These are phyloP conservation scores for Didymella exigua DNA, from an alignment of 2,329 filamentous ascomycete genomes.

Conservation along the genomic window DNA sequence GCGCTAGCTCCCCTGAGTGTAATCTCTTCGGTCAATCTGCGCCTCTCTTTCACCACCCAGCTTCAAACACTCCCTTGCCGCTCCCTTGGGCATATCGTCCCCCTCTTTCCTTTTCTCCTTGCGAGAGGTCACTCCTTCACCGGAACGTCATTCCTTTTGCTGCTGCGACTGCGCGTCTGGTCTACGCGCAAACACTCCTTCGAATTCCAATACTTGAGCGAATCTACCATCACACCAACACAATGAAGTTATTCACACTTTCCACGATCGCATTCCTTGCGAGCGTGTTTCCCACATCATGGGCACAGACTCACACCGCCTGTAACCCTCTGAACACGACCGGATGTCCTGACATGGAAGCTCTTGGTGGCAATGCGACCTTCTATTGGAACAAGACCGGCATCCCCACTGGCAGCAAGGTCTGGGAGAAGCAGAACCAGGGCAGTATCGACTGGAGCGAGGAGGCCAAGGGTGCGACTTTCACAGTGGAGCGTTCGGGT, in stretches of 20 bases:
- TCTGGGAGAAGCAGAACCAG: constrained; percentile 70
- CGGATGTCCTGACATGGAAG: constrained; percentile 71
- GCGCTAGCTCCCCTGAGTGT: constrained; percentile 22
- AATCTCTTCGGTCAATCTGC: constrained; percentile 32
- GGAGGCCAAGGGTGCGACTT: constrained; percentile 64
- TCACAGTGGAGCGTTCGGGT: constrained; percentile 71
- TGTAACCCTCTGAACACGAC: constrained; percentile 78
- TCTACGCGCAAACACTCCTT: constrained; percentile 44
- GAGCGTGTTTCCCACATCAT: constrained; percentile 51
- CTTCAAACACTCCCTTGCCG: constrained; percentile 35
- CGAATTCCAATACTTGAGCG: constrained; percentile 4
- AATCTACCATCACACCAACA: constrained; percentile 8
- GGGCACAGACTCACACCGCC: constrained; percentile 75
- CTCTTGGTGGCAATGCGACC: constrained; percentile 65
- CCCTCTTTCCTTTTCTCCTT: constrained; percentile 24
- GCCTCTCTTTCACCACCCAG: constrained; percentile 31
- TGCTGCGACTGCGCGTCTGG: constrained; percentile 41
- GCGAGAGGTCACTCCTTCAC: constrained; percentile 41
- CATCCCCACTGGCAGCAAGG: constrained; percentile 32
- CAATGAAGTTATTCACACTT: constrained; percentile 43
- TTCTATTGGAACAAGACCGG: constrained; percentile 61
- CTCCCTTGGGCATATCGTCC: constrained; percentile 23
- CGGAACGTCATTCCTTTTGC: constrained; percentile 27
- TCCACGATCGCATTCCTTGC: constrained; percentile 47
- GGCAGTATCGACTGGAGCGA: constrained; percentile 67